Evolutionary conservation across 1,284 basidiomycete species (phyloP).

Genomic region (Microbotryomycetes sp.): DNA sequence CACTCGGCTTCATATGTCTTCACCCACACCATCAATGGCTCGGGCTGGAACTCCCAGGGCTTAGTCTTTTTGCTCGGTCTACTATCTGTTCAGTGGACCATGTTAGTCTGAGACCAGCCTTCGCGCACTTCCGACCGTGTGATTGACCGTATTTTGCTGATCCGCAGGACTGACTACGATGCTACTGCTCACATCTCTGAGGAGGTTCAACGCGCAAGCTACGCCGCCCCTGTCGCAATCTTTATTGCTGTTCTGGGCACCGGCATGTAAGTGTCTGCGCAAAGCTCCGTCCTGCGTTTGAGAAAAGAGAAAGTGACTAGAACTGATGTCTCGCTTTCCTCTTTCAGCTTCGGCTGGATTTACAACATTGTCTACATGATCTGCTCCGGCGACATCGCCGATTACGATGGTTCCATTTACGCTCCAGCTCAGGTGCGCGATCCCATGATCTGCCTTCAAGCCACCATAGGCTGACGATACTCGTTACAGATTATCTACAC

Average conservation of each 20-base stretch:
- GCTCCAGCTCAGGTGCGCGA: neutral
- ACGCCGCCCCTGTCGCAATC: conserved; percentile 68
- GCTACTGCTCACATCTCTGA: conserved; percentile 79
- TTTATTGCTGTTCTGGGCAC: conserved; percentile 83
- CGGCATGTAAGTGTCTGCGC: too few relatives aligned
- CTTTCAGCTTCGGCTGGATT: conserved; percentile 26
- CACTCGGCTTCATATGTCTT: conserved; percentile 70
- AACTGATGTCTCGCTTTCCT: neutral
- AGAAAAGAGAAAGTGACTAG: conserved; percentile 44
- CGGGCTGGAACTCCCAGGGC: conserved; percentile 72
- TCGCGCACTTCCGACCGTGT: conserved; percentile 34
- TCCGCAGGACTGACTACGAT: conserved; percentile 46
- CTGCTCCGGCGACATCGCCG: conserved; percentile 19
- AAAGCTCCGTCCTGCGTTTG: too few relatives aligned
- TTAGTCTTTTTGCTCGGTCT: conserved; percentile 81
- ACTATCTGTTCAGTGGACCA: conserved; percentile 84
- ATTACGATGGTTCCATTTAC: conserved; percentile 2
- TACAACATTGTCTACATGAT: conserved; percentile 41
- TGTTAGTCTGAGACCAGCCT: conserved; percentile 45
- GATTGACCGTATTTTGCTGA: conserved; percentile 44
- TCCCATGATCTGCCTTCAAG: conserved; percentile 44
- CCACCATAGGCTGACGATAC: conserved; percentile 50
- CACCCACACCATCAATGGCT: conserved; percentile 61
- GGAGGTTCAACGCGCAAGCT: conserved; percentile 80
- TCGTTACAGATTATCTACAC: conserved; percentile 58